Evolutionary conservation across 768 basidiomycete species (phyloP), one percentile per base, ranked within the genome.

Genomic region (Hygrocybe coccinea): DNA sequence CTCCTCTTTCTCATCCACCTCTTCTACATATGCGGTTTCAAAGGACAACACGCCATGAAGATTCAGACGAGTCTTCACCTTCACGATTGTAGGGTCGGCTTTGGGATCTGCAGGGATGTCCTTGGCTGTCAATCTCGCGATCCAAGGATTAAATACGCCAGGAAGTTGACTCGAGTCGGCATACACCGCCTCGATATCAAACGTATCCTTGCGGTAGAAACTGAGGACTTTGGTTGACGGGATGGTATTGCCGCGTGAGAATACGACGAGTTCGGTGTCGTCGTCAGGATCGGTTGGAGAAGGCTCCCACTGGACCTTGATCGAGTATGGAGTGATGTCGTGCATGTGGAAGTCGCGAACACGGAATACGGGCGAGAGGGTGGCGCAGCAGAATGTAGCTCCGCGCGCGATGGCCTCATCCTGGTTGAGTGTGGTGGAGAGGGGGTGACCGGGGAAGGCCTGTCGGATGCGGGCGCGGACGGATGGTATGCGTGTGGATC

Each of bases 341-440:
- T 85, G 82, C 57, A 93, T 76, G 65, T 83, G 78, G 79, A 99
- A 99, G 59, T 98, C 95, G 61, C 94, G 89, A 34, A 98, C 95
- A 60, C 92, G 89, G 89, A 98, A 99, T 51, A 94, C 86, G 63
- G 97, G 97, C 33, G 94, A 97, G 61, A 97, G 87, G 79, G 92
- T 92, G 25, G 97, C 95, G 68, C 95, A 97, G 36, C 93, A 85
- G 70, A 99, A 97, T 54, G 97, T 97, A 50, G 94, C 90, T 39
- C 95, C 97, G 44, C 95, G 91, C 8, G 92, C 93, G 63, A 94
- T 80, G 57, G 97, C 95, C 76, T 98, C 97, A 62, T 98, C 97
- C 75, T 95, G 92, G 79, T 98, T 99, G 68, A 95, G 85, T 33
- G 97, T 98, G 62, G 87, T 87, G 15, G 83, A 89, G 61, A 98